Percentiles rank a stretch among this genome's conserved stretches.
These are phyloP conservation scores for Silene conica DNA, from an alignment of 148 eudicot species.

Conservation along the genomic window DNA sequence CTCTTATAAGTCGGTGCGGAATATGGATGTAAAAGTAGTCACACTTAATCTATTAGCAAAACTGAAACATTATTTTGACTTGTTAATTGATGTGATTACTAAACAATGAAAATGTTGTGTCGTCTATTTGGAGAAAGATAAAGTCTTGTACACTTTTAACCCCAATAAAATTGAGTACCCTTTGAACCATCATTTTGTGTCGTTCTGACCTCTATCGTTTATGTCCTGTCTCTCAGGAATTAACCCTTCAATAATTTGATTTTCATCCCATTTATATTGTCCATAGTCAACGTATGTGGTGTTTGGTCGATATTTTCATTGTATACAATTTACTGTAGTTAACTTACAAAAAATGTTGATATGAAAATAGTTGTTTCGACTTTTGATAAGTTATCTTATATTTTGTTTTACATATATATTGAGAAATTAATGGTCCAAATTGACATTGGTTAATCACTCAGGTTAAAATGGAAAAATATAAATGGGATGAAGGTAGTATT, in stretches of 20 bases:
- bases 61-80: not conserved
- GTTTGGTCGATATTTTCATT: not conserved
- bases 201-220: not conserved
- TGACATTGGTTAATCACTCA: not conserved
- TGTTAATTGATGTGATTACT: no score
- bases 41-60: not conserved
- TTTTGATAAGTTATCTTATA: not conserved
- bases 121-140: slow-evolving; percentile 6
- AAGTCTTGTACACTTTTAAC: not conserved
- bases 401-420: not conserved
- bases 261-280: no score
- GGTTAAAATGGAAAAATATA: not conserved
- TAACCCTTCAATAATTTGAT: not conserved
- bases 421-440: not conserved
- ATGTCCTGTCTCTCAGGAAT: not conserved
- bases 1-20: not conserved
- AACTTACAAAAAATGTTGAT: not conserved
- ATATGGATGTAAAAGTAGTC: not conserved
- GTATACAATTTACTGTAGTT: not conserved
- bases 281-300: no score
- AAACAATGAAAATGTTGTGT: not conserved
- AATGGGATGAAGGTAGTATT: not conserved
- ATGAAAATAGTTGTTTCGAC: not conserved
- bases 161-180: no score
- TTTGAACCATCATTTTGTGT: not conserved